phyloP scores from a whole-genome alignment of 805 yeast species.

The Yarrowia hollandica region DNA sequence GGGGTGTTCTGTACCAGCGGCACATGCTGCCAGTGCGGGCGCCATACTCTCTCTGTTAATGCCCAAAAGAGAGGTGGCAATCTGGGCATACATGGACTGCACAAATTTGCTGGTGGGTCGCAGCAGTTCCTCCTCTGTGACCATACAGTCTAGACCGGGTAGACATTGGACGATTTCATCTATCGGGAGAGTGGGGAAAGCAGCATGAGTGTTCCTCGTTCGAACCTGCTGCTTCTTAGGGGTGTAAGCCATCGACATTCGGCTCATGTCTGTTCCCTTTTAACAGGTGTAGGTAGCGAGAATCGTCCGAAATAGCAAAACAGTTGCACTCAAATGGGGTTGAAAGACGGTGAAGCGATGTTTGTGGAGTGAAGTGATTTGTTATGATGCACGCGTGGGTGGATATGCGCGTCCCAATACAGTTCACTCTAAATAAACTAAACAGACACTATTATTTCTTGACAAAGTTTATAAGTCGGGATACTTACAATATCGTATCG shows the following conservation, averaged over 20 bases:
- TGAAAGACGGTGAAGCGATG: no score
- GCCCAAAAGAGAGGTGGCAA: constrained; percentile 1
- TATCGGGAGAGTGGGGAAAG: constrained; percentile 19
- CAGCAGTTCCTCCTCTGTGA: constrained; percentile 1
- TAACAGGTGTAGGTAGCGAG: no score
- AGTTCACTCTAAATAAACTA: not conserved
- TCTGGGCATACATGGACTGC: constrained; percentile 25
- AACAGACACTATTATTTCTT: not conserved
- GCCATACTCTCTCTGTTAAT: constrained; percentile 27
- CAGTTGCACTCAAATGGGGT: no score
- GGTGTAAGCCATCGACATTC: constrained; percentile 22
- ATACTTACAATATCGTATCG: no score
- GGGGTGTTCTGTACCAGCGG: constrained; percentile 5
- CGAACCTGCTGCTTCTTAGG: constrained; percentile 8
- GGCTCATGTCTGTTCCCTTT: not conserved
- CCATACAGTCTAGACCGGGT: constrained; percentile 16
- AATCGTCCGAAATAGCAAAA: no score
- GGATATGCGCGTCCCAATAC: constrained; percentile 6
- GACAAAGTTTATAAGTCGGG: not conserved
- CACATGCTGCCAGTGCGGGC: constrained; percentile 11
- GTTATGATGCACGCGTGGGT: constrained; percentile 17
- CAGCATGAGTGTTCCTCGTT: constrained; percentile 5
- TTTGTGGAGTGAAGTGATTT: no score
- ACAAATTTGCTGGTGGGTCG: constrained; percentile 11
- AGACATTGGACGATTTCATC: constrained; percentile 22